Base-by-base conservation (phyloP, 192 early-diverging fungal species). In the Entomortierella lignicola region DNA sequence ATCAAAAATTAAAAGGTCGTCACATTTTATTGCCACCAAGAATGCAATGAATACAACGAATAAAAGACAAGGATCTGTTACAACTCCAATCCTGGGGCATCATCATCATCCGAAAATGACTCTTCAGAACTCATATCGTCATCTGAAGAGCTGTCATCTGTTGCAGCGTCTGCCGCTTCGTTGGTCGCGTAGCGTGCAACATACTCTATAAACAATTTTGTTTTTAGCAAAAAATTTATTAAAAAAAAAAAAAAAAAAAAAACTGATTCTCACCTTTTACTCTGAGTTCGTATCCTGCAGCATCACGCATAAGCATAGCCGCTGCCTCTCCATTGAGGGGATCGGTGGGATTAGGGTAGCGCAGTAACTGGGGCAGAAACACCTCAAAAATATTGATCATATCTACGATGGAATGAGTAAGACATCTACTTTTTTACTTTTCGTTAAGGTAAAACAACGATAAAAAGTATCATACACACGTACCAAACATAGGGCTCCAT, bases 351-450 rank as follows among this genome's bases (percentile, higher is more conserved):
- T 99, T 99, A 44, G 98, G 98, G 79, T 99, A 99, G 47, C 96
- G 89, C 63, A 99, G 83, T 50, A 99, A 87, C 84, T 99, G 98
- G 31, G 98, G 98, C 63, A 99, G 85, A 72, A 99, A 99, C 12
- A 96, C 93, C 72, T 98, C 98, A 77, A 99, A 98, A 66, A 99
- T 99, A 81, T 99, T 99, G 74, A 98, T 92, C 95, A 99, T 94
- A 65, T 99, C 97, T 95, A 69, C 30, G n/a, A n/a, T n/a, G n/a
- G n/a, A n/a, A n/a, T n/a, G n/a, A n/a, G n/a, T n/a, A n/a, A n/a
- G n/a, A n/a, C n/a, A n/a, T n/a, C n/a, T n/a, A n/a, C n/a, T n/a
- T n/a, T n/a, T n/a, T n/a, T n/a, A n/a, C n/a, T n/a, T n/a, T n/a
- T n/a, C n/a, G n/a, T n/a, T n/a, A n/a, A n/a, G n/a, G n/a, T n/a